Base-by-base conservation (phyloP, 768 basidiomycete genomes). In the Amylocystis lapponica region DNA sequence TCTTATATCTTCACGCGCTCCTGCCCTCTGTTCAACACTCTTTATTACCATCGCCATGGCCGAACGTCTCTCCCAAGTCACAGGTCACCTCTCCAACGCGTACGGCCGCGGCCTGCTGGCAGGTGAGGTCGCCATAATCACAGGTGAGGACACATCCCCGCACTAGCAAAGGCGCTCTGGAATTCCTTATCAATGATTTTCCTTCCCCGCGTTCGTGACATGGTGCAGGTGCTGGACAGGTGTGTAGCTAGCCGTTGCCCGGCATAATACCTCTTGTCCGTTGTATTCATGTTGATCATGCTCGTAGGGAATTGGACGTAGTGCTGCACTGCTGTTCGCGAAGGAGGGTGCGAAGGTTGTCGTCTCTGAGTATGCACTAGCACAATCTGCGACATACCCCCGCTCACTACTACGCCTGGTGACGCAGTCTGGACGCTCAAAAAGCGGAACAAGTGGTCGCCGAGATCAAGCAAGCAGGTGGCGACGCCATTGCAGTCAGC, bases 261-360 rank as follows among this genome's bases (percentile, higher is more conserved):
- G 32, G 33, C 29, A 41, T n/a, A 31, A 40, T 26, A 17, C 40
- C 33, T 41, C 20, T 17, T 21, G 27, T 16, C 10, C 23, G 23
- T 33, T n/a, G 10, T 10, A 30, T n/a, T 30, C n/a, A 10, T 10
- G 3, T 27, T 43, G 29, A 10, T 30, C 29, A 36, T 17, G 19
- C 10, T 19, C 34, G 29, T 41, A 91, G 80, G 89, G 88, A 49
- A 92, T 92, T 45, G 89, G 89, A 3, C 74, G 74, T 35, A 78
- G 81, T 23, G 71, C 76, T 29, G 89, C 89, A 1, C 65, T 90
- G 25, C 69, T 87, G 31, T 91, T 89, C 53, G 83, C 87, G 4
- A 80, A 79, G 49, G 89, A 92, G 58, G 89, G 89, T 14, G 88
- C 89, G 13, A 91, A 85, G 58, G 80, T 92, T 39, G 86, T 92